Percentiles rank a stretch among this genome's conserved stretches.
Conservation (phyloP, 2,329 filamentous ascomycete species). For the Xylaria multiplex region DNA sequence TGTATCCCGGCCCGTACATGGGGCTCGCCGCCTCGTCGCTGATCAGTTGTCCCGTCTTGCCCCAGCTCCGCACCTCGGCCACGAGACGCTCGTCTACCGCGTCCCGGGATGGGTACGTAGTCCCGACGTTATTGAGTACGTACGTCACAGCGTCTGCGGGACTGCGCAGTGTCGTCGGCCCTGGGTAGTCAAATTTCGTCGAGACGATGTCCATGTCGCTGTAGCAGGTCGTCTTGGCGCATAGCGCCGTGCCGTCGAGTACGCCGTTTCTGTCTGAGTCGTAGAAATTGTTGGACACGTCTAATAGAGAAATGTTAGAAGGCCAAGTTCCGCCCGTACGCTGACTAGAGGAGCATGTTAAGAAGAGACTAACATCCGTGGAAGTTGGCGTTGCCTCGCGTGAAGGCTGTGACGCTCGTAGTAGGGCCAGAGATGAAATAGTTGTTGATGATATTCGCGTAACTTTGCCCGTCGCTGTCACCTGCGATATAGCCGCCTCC, state of each 20-base stretch:
- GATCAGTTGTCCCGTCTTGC: slow-evolving; percentile 57
- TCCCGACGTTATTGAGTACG: slow-evolving; percentile 54
- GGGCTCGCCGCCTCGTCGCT: slow-evolving; percentile 55
- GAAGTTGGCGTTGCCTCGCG: slow-evolving; percentile 64
- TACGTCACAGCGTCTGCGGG: slow-evolving; percentile 54
- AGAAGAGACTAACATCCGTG: slow-evolving; percentile 54
- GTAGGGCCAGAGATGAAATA: slow-evolving; percentile 66
- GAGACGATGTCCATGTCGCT: slow-evolving; percentile 57
- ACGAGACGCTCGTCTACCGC: slow-evolving; percentile 56
- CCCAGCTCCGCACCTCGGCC: slow-evolving; percentile 57
- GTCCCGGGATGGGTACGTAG: slow-evolving; percentile 56
- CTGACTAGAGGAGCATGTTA: background rate
- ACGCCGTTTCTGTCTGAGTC: slow-evolving; percentile 61
- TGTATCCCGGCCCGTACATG: slow-evolving; percentile 53
- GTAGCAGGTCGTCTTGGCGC: slow-evolving; percentile 56
- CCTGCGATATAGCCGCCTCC: slow-evolving; percentile 66
- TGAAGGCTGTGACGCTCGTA: slow-evolving; percentile 61
- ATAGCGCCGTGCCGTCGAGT: slow-evolving; percentile 59
- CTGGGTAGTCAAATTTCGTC: slow-evolving; percentile 56
- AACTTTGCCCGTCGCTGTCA: slow-evolving; percentile 57
- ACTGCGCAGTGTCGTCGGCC: slow-evolving; percentile 52
- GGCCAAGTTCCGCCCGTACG: too few relatives aligned
- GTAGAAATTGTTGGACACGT: slow-evolving; percentile 63
- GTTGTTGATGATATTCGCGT: slow-evolving; percentile 65
- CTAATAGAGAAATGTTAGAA: slow-evolving; percentile 33